Evolutionary conservation across 805 yeast species (phyloP).

Genomic region (Cyberlindnera americana): DNA sequence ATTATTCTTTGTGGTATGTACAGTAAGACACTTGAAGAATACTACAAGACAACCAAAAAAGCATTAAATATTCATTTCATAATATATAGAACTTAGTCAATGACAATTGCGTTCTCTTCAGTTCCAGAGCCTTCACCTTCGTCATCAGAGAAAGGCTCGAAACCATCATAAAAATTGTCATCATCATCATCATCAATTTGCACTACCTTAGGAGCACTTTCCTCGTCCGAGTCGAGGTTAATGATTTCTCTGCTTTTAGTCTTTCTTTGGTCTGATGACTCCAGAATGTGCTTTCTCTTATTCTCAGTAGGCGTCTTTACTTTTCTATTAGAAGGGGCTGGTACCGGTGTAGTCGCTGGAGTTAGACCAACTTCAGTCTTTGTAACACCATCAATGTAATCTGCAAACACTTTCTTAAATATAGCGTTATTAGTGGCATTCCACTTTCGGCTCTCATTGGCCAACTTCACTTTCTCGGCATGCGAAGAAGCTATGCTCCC

Average conservation of each 20-base stretch:
- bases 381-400: conserved; percentile 12
- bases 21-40: too few species aligned
- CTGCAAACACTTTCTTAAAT: conserved; percentile 61
- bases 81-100: neutral
- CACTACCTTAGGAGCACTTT: neutral
- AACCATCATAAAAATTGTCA: conserved; percentile 11
- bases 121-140: conserved; percentile 5
- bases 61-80: too few species aligned
- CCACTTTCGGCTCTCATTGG: conserved; percentile 46
- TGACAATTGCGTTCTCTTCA: conserved; percentile 3
- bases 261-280: conserved; percentile 1
- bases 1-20: too few species aligned
- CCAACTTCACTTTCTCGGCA: conserved; percentile 47
- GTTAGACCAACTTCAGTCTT: neutral
- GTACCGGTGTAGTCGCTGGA: too few species aligned
- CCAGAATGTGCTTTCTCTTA: too few species aligned
- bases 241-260: conserved; percentile 4
- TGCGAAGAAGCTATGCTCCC: conserved; percentile 70
- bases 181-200: conserved; percentile 6
- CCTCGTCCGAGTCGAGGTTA: conserved; percentile 4
- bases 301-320: too few species aligned
- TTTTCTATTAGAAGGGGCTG: too few species aligned
- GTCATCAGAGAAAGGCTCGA: conserved; percentile 7
- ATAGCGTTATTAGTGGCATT: conserved; percentile 27
- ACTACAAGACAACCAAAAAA: too few species aligned